phyloP scores from a whole-genome alignment of 441 rosid species.

The Pelargonium australe region DNA sequence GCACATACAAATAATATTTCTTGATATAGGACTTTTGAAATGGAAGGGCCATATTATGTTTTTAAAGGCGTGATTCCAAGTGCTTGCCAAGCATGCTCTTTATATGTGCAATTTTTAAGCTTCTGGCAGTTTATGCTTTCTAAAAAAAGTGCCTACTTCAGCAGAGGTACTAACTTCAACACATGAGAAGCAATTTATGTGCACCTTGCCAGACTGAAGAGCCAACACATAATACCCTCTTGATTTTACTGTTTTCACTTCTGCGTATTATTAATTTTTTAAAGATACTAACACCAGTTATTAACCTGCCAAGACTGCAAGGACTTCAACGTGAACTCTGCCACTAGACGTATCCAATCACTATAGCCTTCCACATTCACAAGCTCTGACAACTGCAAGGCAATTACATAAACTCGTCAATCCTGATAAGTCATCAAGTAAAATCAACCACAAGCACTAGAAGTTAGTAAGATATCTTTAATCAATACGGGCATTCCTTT shows the following conservation, averaged over 20 bases:
- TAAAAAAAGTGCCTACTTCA: no score
- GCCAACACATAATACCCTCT: background rate
- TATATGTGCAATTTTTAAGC: background rate
- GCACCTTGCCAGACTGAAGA: background rate
- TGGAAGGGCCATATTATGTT: background rate
- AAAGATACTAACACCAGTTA: background rate
- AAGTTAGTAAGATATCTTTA: no score
- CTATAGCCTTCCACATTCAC: conserved; percentile 95
- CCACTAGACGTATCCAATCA: conserved; percentile 96
- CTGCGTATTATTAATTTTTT: background rate
- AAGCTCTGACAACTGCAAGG: conserved; percentile 90
- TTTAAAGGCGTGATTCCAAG: background rate
- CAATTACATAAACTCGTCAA: conserved; percentile 15
- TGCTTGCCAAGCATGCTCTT: background rate
- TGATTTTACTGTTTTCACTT: background rate
- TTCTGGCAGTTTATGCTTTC: no score
- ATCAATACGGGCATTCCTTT: no score
- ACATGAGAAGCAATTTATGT: background rate
- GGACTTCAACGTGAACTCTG: conserved; percentile 90
- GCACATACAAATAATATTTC: background rate
- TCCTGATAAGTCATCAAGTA: conserved; percentile 9
- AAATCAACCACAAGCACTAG: background rate
- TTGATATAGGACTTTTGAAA: background rate
- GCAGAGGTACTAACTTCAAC: background rate
- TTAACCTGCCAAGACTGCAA: conserved; percentile 98